Percentiles rank a stretch among this genome's conserved stretches.
Evolutionary conservation across 805 yeast genomes (phyloP).

Genomic region (Metschnikowia aberdeeniae): DNA sequence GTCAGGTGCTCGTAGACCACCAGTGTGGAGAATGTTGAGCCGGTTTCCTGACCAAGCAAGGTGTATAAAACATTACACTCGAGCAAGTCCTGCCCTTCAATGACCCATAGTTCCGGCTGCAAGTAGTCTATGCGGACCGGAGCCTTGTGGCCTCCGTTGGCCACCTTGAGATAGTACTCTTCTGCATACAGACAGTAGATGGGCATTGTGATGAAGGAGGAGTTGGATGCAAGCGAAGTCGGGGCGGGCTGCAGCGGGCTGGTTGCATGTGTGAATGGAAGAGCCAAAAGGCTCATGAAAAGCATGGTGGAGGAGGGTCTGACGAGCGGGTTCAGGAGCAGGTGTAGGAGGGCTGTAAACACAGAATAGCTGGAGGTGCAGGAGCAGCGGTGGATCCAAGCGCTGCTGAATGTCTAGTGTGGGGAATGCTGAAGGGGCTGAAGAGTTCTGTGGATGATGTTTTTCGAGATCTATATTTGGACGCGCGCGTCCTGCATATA

Average conservation of each 20-base stretch:
- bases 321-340: too few relatives aligned
- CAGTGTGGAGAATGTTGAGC: constrained; percentile 8
- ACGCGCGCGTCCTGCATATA: background rate
- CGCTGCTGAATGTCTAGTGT: too few relatives aligned
- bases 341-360: too few relatives aligned
- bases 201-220: constrained; percentile 10
- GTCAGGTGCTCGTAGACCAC: constrained; percentile 19
- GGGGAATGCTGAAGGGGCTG: too few relatives aligned
- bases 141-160: constrained; percentile 12
- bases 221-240: background rate
- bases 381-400: too few relatives aligned
- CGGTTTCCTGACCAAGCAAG: background rate
- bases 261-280: background rate
- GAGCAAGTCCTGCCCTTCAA: constrained; percentile 23
- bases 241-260: background rate
- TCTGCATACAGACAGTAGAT: constrained; percentile 13
- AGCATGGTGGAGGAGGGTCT: background rate
- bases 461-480: constrained; percentile 1
- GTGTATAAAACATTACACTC: constrained; percentile 22
- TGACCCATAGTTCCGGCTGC: constrained; percentile 40
- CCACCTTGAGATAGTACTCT: constrained; percentile 17
- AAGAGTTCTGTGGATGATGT: background rate
- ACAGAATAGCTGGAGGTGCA: too few relatives aligned
- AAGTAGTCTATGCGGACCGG: constrained; percentile 27
- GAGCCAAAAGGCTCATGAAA: background rate